These are phyloP conservation scores for Phytophthora sp. DNA, from an alignment of 352 stramenopile genomes.

Conservation along the genomic window DNA sequence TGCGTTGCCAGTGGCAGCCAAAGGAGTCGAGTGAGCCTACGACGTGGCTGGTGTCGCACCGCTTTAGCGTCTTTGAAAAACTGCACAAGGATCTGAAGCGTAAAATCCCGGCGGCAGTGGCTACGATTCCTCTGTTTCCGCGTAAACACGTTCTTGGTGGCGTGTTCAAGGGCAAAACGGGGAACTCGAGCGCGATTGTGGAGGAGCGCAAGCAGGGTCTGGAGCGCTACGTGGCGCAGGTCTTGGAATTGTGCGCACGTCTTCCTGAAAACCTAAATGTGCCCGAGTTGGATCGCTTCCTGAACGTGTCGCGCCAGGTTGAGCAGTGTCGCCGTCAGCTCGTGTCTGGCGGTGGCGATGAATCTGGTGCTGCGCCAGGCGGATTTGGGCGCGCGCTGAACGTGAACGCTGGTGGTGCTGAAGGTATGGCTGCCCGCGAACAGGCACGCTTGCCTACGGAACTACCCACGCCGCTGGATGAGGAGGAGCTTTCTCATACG, in stretches of 20 bases:
- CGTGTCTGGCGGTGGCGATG: constrained; percentile 32
- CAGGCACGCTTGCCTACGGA: constrained; percentile 81
- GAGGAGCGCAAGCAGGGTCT: constrained; percentile 84
- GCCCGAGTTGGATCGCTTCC: constrained; percentile 85
- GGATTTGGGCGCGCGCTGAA: constrained; percentile 55
- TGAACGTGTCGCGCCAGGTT: constrained; percentile 87
- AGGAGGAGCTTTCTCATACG: constrained; percentile 87
- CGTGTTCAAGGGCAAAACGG: constrained; percentile 85
- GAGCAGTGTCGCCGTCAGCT: constrained; percentile 85
- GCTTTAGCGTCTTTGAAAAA: constrained; percentile 48
- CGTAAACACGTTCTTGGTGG: constrained; percentile 87
- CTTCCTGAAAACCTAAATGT: constrained; percentile 83
- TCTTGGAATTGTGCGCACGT: constrained; percentile 83
- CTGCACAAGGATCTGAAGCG: constrained; percentile 45
- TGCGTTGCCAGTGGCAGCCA: constrained; percentile 84
- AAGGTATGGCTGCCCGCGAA: constrained; percentile 82
- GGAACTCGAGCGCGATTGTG: constrained; percentile 87
- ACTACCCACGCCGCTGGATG: constrained; percentile 82
- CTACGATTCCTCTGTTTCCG: constrained; percentile 64
- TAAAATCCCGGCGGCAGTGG: constrained; percentile 40
- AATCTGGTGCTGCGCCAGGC: constrained; percentile 29
- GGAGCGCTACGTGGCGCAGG: constrained; percentile 84
- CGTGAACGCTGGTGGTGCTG: constrained; percentile 70
- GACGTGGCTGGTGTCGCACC: constrained; percentile 42
- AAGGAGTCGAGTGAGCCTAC: constrained; percentile 49